Conservation (phyloP, 1,284 basidiomycete genomes). For the Pascua guehoae region DNA sequence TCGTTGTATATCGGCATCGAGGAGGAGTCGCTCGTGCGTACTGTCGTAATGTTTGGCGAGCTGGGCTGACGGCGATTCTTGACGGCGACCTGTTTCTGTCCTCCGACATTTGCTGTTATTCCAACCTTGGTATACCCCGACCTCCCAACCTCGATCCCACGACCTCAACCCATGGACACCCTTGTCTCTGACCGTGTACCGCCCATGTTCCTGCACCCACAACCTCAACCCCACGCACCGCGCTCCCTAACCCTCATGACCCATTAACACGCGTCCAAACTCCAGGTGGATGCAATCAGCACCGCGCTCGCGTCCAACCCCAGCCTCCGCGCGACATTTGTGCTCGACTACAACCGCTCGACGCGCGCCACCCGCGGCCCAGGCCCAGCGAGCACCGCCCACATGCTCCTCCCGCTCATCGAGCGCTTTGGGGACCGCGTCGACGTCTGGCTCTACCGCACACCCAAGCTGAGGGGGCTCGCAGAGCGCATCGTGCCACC, state of each 20-base stretch:
- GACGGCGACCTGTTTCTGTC: too few relatives aligned
- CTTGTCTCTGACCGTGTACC: neutral
- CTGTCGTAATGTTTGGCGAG: neutral
- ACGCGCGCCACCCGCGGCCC: slow-evolving; percentile 66
- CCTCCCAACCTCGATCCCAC: too few relatives aligned
- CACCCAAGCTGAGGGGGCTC: slow-evolving; percentile 73
- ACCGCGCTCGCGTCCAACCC: slow-evolving; percentile 61
- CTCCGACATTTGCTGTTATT: too few relatives aligned
- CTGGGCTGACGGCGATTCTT: neutral
- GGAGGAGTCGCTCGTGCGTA: slow-evolving; percentile 61
- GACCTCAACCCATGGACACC: too few relatives aligned
- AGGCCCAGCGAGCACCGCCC: slow-evolving; percentile 60
- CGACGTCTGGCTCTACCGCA: slow-evolving; percentile 74
- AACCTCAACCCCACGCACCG: too few relatives aligned
- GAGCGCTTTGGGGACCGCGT: slow-evolving; percentile 69
- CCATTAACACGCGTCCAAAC: neutral
- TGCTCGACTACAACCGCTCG: slow-evolving; percentile 85
- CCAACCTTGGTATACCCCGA: too few relatives aligned
- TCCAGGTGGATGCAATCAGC: slow-evolving; percentile 65
- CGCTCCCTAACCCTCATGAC: slow-evolving; percentile 2
- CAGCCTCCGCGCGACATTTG: slow-evolving; percentile 65
- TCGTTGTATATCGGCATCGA: slow-evolving; percentile 75
- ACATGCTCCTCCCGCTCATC: slow-evolving; percentile 68
- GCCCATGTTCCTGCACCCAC: too few relatives aligned
- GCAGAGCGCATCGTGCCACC: slow-evolving; percentile 77